Base-by-base conservation (phyloP, 2,329 filamentous ascomycete species). In the Didymella exigua region DNA sequence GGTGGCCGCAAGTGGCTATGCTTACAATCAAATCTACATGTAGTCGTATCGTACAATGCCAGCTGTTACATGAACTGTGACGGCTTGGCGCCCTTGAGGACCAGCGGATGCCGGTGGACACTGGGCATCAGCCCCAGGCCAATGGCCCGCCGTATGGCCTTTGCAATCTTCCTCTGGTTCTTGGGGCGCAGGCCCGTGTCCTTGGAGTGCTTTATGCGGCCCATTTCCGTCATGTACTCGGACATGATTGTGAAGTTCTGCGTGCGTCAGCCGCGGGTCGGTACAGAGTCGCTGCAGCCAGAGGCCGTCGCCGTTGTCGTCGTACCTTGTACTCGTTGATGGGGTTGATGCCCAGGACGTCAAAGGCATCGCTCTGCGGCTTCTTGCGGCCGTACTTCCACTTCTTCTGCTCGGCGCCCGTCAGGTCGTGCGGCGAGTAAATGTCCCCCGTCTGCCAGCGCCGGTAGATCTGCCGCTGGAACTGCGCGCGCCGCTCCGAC, bases 221-320 rank as follows among this genome's bases (percentile, higher is more conserved):
- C 95, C 78, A 91, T 90, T 10, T 87, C 78, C 0, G 90, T 91
- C 69, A 95, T 89, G 75, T 89, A 97, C 74, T 97, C 92, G 27
- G 89, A 89, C 77, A 98, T 89, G 58, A 99, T 85, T 31, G 90
- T 86, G 75, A 96, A 96, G 78, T 99, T 99, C 92, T 96, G 43
- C 18, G 1, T 5, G 11, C 3, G 59, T 66, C 50, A 65, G 53
- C 36, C 3, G 8, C 11, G 10, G 4, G 10, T 13, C n/a, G 10
- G 10, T n/a, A n/a, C n/a, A n/a, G n/a, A n/a, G n/a, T n/a, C n/a
- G n/a, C n/a, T n/a, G n/a, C n/a, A n/a, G n/a, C n/a, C n/a, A n/a
- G n/a, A n/a, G n/a, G n/a, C n/a, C n/a, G n/a, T n/a, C n/a, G n/a
- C n/a, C n/a, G n/a, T n/a, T n/a, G n/a, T 27, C 5, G 10, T 27